Evolutionary conservation across 352 stramenopile genomes (phyloP).

Genomic region (Phytophthora multivora): DNA sequence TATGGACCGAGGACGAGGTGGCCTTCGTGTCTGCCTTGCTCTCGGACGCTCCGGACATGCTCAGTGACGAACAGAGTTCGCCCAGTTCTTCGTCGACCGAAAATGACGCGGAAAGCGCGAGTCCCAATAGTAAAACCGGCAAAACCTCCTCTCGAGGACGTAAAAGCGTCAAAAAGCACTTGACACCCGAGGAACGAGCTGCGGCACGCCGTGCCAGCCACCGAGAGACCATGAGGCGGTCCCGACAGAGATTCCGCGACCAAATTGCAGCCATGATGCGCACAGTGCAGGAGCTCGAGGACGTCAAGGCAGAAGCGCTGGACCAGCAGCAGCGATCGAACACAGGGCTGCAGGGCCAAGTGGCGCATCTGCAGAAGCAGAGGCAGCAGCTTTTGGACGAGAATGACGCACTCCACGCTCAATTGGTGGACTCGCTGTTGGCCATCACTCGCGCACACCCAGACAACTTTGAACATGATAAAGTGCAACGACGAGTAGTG

Average conservation of each 20-base stretch:
- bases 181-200: slow-evolving; percentile 24
- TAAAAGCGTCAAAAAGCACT: slow-evolving; percentile 16
- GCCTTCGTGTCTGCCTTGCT: slow-evolving; percentile 32
- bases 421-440: slow-evolving; percentile 37
- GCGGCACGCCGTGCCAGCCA: slow-evolving; percentile 30
- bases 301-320: slow-evolving; percentile 18
- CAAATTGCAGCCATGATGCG: slow-evolving; percentile 34
- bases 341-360: slow-evolving; percentile 23
- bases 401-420: slow-evolving; percentile 33
- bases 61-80: slow-evolving; percentile 19
- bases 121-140: neutral
- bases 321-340: slow-evolving; percentile 2
- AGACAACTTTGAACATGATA: slow-evolving; percentile 27
- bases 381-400: slow-evolving; percentile 30
- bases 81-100: slow-evolving; percentile 2
- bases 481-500: slow-evolving; percentile 6
- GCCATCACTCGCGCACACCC: slow-evolving; percentile 34
- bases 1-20: slow-evolving; percentile 33
- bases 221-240: slow-evolving; percentile 44
- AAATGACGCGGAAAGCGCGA: neutral
- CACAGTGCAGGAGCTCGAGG: slow-evolving; percentile 35
- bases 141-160: neutral
- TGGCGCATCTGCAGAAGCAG: slow-evolving; percentile 30
- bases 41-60: slow-evolving; percentile 21
- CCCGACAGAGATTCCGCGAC: slow-evolving; percentile 38